Percentiles rank a stretch among this genome's conserved stretches.
phyloP scores from a whole-genome alignment of 2,329 filamentous ascomycete genomes.

The Xylaria sp. region DNA sequence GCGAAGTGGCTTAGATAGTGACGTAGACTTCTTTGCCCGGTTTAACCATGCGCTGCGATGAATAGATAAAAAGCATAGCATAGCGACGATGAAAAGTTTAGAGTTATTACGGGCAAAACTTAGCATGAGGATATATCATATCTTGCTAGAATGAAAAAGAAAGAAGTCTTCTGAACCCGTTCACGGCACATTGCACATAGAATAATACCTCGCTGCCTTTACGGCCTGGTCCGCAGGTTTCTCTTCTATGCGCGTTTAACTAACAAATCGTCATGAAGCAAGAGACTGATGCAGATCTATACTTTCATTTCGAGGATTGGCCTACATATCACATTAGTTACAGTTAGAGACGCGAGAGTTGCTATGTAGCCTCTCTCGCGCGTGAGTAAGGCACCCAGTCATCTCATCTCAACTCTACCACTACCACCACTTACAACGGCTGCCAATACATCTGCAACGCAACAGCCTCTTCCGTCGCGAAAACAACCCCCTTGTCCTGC shows the following conservation, averaged over 20 bases:
- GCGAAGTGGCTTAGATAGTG: slow-evolving; percentile 72
- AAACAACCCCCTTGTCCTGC: slow-evolving; percentile 32
- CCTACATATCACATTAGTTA: neutral
- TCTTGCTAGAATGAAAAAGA: neutral
- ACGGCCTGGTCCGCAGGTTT: no score
- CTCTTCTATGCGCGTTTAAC: neutral
- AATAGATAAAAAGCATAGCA: slow-evolving; percentile 17
- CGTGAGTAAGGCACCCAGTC: neutral
- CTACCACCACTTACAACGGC: slow-evolving; percentile 17
- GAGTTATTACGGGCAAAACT: neutral
- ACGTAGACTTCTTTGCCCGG: neutral
- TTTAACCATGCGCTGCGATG: neutral
- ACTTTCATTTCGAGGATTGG: neutral
- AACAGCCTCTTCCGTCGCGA: slow-evolving; percentile 28
- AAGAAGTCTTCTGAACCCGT: neutral
- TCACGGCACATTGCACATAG: neutral
- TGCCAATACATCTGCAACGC: slow-evolving; percentile 36
- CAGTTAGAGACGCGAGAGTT: neutral
- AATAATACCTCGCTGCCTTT: no score
- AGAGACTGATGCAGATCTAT: neutral
- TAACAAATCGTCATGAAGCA: neutral
- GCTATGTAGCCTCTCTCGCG: no score
- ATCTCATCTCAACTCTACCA: neutral
- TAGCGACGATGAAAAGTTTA: slow-evolving; percentile 8
- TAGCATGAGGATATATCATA: neutral